A percentile compares a stretch with the other conserved stretches of the same genome.
Conservation (phyloP, 495 filamentous ascomycete genomes). For the Astrothelium macrocarpum region DNA sequence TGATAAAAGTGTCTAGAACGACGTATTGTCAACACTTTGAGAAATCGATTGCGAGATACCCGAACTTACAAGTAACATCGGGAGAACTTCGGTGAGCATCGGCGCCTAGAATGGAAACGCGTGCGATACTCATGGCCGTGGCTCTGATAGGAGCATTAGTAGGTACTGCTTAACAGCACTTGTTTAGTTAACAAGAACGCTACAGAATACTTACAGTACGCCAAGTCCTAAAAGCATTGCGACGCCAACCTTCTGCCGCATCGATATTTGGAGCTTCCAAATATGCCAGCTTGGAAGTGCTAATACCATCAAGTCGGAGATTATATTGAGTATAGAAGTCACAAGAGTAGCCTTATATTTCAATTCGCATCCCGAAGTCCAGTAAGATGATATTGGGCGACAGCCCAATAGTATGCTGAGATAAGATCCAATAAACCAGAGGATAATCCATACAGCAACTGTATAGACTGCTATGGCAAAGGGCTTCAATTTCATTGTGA, state of each 20-base stretch:
- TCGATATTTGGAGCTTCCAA: neutral
- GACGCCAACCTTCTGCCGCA: neutral
- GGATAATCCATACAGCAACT: neutral
- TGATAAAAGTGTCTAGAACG: neutral
- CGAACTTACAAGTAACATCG: neutral
- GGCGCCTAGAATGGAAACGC: neutral
- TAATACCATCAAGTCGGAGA: neutral
- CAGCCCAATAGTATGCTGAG: neutral
- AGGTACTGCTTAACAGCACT: neutral
- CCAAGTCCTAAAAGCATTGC: neutral
- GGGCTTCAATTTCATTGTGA: neutral
- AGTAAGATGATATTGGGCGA: neutral
- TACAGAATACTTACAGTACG: neutral
- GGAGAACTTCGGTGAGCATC: neutral
- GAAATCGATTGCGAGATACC: neutral
- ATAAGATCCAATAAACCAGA: neutral
- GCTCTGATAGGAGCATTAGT: neutral
- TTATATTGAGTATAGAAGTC: neutral
- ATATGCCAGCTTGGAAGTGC: constrained; percentile 1
- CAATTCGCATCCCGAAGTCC: neutral
- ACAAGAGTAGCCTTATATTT: neutral
- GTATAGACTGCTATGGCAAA: neutral
- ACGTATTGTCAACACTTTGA: neutral
- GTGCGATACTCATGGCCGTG: neutral
- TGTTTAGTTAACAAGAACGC: neutral